Evolutionary conservation across 2,329 filamentous ascomycete species (phyloP).

Genomic region (Microcera coccophila): DNA sequence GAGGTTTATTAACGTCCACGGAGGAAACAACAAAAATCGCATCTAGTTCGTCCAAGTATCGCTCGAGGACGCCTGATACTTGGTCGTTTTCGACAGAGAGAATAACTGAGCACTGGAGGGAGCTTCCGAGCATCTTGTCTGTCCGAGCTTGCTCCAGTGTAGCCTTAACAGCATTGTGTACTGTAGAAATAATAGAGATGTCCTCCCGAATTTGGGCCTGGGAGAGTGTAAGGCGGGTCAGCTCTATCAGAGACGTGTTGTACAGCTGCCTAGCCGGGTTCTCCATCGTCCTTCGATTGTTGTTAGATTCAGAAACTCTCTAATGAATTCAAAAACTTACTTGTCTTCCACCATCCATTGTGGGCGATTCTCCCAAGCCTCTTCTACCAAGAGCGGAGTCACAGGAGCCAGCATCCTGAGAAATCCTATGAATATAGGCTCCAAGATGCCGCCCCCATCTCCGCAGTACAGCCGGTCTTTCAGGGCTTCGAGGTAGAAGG

Average conservation of each 20-base stretch:
- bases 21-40: conserved; percentile 67
- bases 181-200: conserved; percentile 47
- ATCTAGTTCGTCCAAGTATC: conserved; percentile 51
- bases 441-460: conserved; percentile 59
- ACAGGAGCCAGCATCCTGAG: conserved; percentile 77
- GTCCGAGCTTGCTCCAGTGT: conserved; percentile 69
- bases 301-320: conserved; percentile 17
- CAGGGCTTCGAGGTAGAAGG: conserved; percentile 88
- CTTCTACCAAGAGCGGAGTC: conserved; percentile 78
- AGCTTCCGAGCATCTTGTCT: conserved; percentile 72
- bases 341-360: conserved; percentile 52
- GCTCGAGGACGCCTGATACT: conserved; percentile 34
- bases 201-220: conserved; percentile 39
- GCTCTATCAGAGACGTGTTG: conserved; percentile 40
- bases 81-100: conserved; percentile 43
- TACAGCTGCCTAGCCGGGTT: conserved; percentile 49
- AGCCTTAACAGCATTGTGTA: conserved; percentile 66
- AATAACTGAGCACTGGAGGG: conserved; percentile 70
- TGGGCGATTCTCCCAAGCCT: conserved; percentile 78
- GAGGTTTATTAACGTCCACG: conserved; percentile 45
- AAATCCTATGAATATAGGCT: conserved; percentile 67
- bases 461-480: conserved; percentile 93
- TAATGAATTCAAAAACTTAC: conserved; percentile 29
- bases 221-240: conserved; percentile 36
- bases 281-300: conserved; percentile 23